Evolutionary conservation across 768 basidiomycete species (phyloP).

Genomic region (Rossbeevera mucosa): DNA sequence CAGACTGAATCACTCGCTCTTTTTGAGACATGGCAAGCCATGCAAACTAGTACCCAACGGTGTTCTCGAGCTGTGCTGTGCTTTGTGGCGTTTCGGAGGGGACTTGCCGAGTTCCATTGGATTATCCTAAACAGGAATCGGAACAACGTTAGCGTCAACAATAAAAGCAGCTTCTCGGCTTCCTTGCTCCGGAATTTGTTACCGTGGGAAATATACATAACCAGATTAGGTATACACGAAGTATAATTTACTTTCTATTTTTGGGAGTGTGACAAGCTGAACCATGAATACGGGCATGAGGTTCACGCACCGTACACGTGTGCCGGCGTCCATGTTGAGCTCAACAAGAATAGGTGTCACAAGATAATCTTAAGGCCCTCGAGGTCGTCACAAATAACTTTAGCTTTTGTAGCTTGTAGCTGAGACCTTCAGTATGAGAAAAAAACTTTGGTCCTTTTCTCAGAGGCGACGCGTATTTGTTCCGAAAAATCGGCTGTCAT

Average conservation of each 20-base stretch:
- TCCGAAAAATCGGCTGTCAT: background rate
- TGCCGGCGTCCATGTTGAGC: constrained; percentile 3
- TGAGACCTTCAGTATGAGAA: too few species aligned
- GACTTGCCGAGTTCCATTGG: constrained; percentile 6
- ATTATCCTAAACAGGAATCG: background rate
- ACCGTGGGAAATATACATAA: constrained; percentile 10
- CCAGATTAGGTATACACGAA: constrained; percentile 4
- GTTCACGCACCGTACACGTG: constrained; percentile 13
- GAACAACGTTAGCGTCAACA: constrained; percentile 14
- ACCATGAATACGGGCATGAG: too few species aligned
- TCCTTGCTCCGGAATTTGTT: constrained; percentile 17
- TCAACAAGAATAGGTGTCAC: background rate
- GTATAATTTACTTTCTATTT: background rate
- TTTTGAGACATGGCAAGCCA: background rate
- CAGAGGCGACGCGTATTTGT: constrained; percentile 20
- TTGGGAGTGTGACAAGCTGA: background rate
- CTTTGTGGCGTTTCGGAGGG: constrained; percentile 24
- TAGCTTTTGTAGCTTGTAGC: background rate
- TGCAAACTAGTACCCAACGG: background rate
- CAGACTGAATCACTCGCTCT: background rate
- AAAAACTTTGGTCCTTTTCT: background rate
- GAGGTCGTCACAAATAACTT: background rate
- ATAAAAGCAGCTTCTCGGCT: constrained; percentile 19
- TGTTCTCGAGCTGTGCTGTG: constrained; percentile 5
- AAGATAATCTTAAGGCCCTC: background rate